These are phyloP conservation scores for Coelastrella sp. DNA, from an alignment of 139 green algal genomes.

Conservation along the genomic window DNA sequence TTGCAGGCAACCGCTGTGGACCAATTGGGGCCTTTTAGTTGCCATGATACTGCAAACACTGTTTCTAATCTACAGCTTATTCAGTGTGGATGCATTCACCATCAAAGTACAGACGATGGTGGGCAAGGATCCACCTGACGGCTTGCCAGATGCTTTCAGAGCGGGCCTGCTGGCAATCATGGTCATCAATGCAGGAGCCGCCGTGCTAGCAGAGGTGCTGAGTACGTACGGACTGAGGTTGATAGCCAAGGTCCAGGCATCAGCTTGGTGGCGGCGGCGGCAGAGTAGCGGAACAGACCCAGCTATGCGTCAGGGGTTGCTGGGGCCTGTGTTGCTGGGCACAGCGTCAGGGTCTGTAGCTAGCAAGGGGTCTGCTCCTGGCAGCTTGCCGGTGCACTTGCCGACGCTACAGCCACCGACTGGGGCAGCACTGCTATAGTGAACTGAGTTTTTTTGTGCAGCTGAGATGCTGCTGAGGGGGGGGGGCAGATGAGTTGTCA, in stretches of 20 bases:
- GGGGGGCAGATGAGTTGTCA: too few species aligned
- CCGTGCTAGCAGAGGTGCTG: constrained; percentile 45
- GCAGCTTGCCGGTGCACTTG: not conserved
- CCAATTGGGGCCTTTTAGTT: constrained; percentile 53
- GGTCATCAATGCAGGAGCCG: constrained; percentile 41
- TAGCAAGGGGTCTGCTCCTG: not conserved
- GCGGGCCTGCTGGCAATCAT: constrained; percentile 54
- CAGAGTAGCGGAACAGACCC: not conserved
- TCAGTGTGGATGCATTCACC: constrained; percentile 60
- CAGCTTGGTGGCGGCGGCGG: constrained; percentile 6
- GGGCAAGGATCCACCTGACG: constrained; percentile 28
- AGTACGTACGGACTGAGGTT: constrained; percentile 15
- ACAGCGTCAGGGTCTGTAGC: not conserved
- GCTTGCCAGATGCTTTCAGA: constrained; percentile 35
- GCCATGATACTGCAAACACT: constrained; percentile 52
- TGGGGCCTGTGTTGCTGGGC: not conserved
- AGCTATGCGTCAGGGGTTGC: constrained; percentile 7
- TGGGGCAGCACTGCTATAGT: constrained; percentile 30
- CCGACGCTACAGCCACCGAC: constrained; percentile 19
- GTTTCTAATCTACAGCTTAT: constrained; percentile 63
- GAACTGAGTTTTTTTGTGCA: not conserved
- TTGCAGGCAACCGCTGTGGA: constrained; percentile 57
- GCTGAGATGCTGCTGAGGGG: not conserved
- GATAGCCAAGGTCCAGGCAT: not conserved
- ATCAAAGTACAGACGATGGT: constrained; percentile 61